Evolutionary conservation across 164 flowering plant species (phyloP), one percentile per base, ranked within the genome.

Genomic region (Buxus sempervirens): DNA sequence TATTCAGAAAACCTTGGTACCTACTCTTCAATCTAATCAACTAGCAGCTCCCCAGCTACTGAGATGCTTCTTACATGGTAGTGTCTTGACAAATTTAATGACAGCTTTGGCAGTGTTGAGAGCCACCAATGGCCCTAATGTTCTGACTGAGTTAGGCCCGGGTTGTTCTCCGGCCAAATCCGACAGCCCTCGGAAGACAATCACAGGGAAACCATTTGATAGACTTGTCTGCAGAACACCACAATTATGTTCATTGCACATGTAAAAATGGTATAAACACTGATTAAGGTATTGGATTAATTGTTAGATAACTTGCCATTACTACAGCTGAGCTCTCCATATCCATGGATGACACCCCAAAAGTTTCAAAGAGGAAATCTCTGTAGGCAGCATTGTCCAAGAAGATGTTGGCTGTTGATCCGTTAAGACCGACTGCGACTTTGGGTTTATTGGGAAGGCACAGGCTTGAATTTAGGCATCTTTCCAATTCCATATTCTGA

Each of bases 291-390:
- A 10, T 15, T 1, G 12, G 18, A 3, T 36, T n/a, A 62, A 49
- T 13, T 19, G 28, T 13, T 66, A 45, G n/a, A 62, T 24, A 32
- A 59, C 76, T 72, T 63, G 32, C 78, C 80, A 78, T 74, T 0
- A 70, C 80, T 49, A 81, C 80, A 24, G 82, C 75, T 18, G 65
- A 56, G 66, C 80, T 78, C 75, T 81, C 84, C 82, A 70, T 75
- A 24, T 81, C 82, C 1, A 26, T 49, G 9, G 77, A 67, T 25
- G 80, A 72, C 42, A 79, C 76, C 0, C 67, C 22, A 36, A 74
- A 81, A 14, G 71, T 76, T 36, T 58, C 21, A 64, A 23, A 54
- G 9, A 72, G 73, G 62, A 74, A 76, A 2, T 67, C 72, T 23
- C 75, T 70, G 42, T 81, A 78, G 54, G 80, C 81, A 53, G 73